Percentiles rank a stretch among this genome's conserved stretches.
Evolutionary conservation across 805 yeast species (phyloP).

Genomic region (Yarrowia divulgata): DNA sequence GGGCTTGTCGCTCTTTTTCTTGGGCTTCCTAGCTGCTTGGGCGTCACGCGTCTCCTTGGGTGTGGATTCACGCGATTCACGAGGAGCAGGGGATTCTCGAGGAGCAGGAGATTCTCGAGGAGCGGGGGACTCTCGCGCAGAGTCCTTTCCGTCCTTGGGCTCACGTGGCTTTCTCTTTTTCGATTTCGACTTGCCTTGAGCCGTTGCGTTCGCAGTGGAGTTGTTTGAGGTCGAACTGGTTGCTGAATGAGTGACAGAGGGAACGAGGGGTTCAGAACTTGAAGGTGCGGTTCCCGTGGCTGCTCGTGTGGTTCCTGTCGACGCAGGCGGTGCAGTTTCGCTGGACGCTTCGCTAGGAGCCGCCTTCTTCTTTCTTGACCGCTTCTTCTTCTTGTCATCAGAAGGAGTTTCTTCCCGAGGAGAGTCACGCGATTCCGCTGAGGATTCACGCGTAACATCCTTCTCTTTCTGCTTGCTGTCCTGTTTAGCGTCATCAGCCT

Average conservation of each 20-base stretch:
- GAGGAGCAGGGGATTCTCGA: not conserved
- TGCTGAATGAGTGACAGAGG: not conserved
- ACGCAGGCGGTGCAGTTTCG: not conserved
- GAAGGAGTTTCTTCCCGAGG: conserved; percentile 4
- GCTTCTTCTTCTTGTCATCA: conserved; percentile 30
- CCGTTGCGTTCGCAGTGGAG: not conserved
- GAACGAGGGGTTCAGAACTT: not conserved
- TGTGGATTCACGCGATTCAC: not conserved
- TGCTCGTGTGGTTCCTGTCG: not conserved
- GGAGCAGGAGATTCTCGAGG: not conserved
- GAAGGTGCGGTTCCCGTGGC: not conserved
- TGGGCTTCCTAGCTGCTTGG: not conserved
- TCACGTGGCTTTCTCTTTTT: conserved; percentile 12
- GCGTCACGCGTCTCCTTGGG: conserved; percentile 2
- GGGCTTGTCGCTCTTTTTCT: conserved; percentile 20
- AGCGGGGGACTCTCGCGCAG: not conserved
- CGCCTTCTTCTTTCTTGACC: conserved; percentile 19
- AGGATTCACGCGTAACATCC: not conserved
- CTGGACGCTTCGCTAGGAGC: not conserved
- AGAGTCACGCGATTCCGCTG: not conserved
- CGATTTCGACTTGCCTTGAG: not conserved
- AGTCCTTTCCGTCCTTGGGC: not conserved
- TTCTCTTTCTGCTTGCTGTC: not conserved
- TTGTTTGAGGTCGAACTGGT: not conserved
- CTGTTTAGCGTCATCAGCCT: not conserved